A percentile compares a stretch with the other conserved stretches of the same genome.
These are phyloP conservation scores for Eucalyptus grandis DNA, from an alignment of 345 rosid genomes.

Conservation along the genomic window DNA sequence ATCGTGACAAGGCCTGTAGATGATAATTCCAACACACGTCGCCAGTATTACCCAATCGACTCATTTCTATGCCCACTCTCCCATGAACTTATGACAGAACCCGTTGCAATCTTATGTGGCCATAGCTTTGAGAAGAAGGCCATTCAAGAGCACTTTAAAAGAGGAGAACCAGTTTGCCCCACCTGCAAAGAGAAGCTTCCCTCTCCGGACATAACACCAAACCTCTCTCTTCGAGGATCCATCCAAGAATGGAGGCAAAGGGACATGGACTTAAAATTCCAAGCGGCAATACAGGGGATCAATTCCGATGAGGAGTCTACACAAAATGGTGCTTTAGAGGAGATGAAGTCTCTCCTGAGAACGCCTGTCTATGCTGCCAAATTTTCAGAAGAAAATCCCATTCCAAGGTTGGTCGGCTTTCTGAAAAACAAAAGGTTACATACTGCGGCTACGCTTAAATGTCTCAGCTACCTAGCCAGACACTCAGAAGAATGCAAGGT, in stretches of 20 bases:
- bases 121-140: constrained; percentile 47
- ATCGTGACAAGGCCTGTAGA: constrained; percentile 5
- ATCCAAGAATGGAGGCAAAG: constrained; percentile 30
- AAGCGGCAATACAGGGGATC: constrained; percentile 16
- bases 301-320: constrained; percentile 5
- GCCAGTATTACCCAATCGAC: constrained; percentile 7
- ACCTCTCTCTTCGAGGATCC: constrained; percentile 23
- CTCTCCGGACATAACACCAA: constrained; percentile 24
- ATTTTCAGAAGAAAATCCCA: constrained; percentile 8
- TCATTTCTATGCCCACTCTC: constrained; percentile 30
- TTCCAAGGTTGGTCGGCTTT: constrained; percentile 21
- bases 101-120: constrained; percentile 31
- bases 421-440: constrained; percentile 12
- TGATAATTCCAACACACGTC: not conserved
- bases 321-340: constrained; percentile 21
- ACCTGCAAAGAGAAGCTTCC: constrained; percentile 22
- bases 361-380: constrained; percentile 15
- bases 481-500: constrained; percentile 22
- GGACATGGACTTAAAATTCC: constrained; percentile 24
- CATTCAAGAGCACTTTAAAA: constrained; percentile 15
- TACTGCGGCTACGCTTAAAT: constrained; percentile 12
- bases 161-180: constrained; percentile 27
- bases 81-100: constrained; percentile 37
- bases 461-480: constrained; percentile 23
- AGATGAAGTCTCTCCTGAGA: constrained; percentile 14